phyloP scores from a whole-genome alignment of 345 rosid species.

The Limnanthes douglasii region DNA sequence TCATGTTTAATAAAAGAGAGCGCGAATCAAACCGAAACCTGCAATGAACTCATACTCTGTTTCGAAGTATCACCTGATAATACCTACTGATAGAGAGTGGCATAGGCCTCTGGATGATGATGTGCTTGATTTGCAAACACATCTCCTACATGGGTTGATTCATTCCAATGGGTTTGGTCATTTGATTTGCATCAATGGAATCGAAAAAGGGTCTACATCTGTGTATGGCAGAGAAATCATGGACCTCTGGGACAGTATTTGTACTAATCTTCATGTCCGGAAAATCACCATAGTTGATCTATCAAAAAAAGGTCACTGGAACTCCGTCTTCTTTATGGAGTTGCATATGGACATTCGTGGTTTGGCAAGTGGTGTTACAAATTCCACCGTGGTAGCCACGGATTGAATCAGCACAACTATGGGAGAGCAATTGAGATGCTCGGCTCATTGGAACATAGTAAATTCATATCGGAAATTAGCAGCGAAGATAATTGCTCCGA shows the following conservation, averaged over 20 bases:
- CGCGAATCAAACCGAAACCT: too few species aligned
- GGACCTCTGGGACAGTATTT: slow-evolving; percentile 68
- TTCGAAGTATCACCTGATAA: slow-evolving; percentile 46
- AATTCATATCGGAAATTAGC: slow-evolving; percentile 19
- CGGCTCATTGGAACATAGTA: slow-evolving; percentile 26
- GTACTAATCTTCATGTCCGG: slow-evolving; percentile 29
- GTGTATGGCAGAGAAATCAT: slow-evolving; percentile 47
- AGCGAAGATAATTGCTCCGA: slow-evolving; percentile 5
- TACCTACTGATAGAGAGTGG: slow-evolving; percentile 35
- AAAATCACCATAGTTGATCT: slow-evolving; percentile 42
- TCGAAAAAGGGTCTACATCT: slow-evolving; percentile 43
- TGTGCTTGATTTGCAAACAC: slow-evolving; percentile 26
- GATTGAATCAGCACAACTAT: slow-evolving; percentile 33
- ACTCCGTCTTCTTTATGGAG: slow-evolving; percentile 49
- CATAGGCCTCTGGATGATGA: slow-evolving; percentile 26
- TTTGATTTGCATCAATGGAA: slow-evolving; percentile 48
- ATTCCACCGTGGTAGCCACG: slow-evolving; percentile 47
- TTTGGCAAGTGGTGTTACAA: slow-evolving; percentile 67
- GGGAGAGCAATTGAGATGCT: slow-evolving; percentile 34
- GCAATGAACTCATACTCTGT: too few species aligned
- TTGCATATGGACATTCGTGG: slow-evolving; percentile 64
- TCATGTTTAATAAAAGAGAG: too few species aligned
- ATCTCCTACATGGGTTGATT: slow-evolving; percentile 53
- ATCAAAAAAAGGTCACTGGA: slow-evolving; percentile 44
- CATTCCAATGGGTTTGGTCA: slow-evolving; percentile 65